Base-by-base conservation (phyloP, 768 basidiomycete species). In the Leccinum disarticulatum region DNA sequence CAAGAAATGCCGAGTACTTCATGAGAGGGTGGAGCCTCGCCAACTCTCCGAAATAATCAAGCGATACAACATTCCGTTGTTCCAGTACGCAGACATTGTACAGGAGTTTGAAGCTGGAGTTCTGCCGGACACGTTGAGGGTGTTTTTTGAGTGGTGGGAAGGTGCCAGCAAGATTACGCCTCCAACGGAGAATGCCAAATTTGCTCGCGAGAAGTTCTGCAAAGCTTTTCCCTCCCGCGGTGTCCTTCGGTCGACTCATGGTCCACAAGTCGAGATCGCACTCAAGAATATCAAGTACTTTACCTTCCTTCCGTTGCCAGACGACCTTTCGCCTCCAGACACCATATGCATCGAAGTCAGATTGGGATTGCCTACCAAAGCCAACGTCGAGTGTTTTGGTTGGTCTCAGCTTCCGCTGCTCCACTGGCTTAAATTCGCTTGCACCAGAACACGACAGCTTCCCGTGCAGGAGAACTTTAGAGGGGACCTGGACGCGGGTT, bases 261-360 rank as follows among this genome's bases (percentile, higher is more conserved):
- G 52, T 17, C 27, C 49, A 8, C 27, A 9, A 50, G 35, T 11
- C 35, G 6, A 31, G 22, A 56, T 56, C 28, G 71, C 79, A 1
- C 83, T 96, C 65, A 79, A 78, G 68, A 84, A 83, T 2, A 90
- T 87, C 68, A 80, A 80, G 58, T 77, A 77, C 9, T 78, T 81
- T 15, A 76, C 77, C 22, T 76, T 77, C 11, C 75, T 78, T n/a
- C 84, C 93, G 15, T 87, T 90, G 3, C 57, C 74, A 3, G 89
- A 92, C 58, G 85, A 90, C 14, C 93, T 93, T 5, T 76, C 94
- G 7, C 95, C 94, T 5, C 73, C 76, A 1, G 79, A 89, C 63
- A 84, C 91, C 3, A 78, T 98, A 0, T 91, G 91, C 1, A 74
- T 87, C 53, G 76, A 73, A 9, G 73, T 95, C 54, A 86, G 87